Conservation (phyloP, 208 protist species). For the Strigomonas culicis region DNA sequence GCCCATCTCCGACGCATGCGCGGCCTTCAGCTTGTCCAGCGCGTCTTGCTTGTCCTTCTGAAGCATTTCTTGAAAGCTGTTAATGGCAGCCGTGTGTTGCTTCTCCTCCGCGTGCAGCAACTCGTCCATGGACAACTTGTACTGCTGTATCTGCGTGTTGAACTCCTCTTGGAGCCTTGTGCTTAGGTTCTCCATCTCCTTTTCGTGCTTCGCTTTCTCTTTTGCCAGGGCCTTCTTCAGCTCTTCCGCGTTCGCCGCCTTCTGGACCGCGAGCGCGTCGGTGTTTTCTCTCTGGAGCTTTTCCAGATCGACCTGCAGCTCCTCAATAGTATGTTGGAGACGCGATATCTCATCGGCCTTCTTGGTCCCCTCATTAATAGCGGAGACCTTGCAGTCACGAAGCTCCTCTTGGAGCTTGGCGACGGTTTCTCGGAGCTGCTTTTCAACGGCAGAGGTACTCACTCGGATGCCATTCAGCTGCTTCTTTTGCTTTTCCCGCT, state of each 20-base stretch:
- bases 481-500: constrained; percentile 18
- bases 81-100: constrained; percentile 14
- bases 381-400: background rate
- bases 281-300: constrained; percentile 1
- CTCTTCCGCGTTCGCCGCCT: constrained; percentile 10
- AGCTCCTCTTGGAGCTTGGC: constrained; percentile 8
- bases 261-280: constrained; percentile 3
- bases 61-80: constrained; percentile 13
- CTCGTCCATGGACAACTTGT: constrained; percentile 10
- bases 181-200: constrained; percentile 15
- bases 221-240: constrained; percentile 18
- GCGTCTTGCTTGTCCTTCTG: constrained; percentile 17
- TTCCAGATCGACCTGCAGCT: constrained; percentile 4
- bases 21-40: background rate
- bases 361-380: background rate
- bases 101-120: constrained; percentile 12
- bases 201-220: constrained; percentile 17
- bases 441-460: constrained; percentile 11
- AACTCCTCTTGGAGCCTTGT: constrained; percentile 20
- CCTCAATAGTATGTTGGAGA: constrained; percentile 10
- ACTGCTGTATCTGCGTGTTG: constrained; percentile 14
- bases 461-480: constrained; percentile 13
- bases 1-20: constrained; percentile 11
- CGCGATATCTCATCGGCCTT: constrained; percentile 16
- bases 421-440: constrained; percentile 5